Base-by-base conservation (phyloP, 2,329 filamentous ascomycete genomes). In the Neodidymelliopsis sp. region DNA sequence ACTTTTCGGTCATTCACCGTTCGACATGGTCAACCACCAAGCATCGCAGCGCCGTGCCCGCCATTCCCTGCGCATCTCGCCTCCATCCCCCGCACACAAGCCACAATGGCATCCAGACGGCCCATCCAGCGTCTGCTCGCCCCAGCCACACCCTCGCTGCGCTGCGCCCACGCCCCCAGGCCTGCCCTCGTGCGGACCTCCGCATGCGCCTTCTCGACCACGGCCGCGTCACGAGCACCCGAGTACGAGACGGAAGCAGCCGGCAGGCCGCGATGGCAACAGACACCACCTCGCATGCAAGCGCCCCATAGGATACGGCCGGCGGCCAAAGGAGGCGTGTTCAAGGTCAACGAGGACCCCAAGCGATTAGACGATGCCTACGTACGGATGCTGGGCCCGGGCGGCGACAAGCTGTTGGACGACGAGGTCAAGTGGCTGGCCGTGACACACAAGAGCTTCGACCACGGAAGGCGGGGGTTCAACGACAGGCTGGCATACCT, bases 381-480 rank as follows among this genome's bases (percentile, higher is more conserved):
- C 73, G 80, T 83, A 59, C 80, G 80, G 42, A 82, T 97, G 60
- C 76, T 97, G 45, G 93, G 92, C 5, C 79, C 79, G 35, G 85
- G 82, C 34, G 90, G 89, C 48, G 84, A 89, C 60, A 83, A 82
- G 62, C 72, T 94, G 71, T 79, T 99, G 49, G 86, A 88, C 2
- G 92, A 97, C 12, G 93, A 99, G 76, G 81, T 94, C 54, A 97
- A 97, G 77, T 99, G 94, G 94, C 79, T 97, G 66, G 92, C 92
- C 22, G 84, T 99, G 46, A 99, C 94, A 59, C 94, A 97, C 75
- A 97, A 97, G 83, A 97, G 91, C 75, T 97, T 96, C 69, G 93
- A 99, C 71, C 91, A 97, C 69, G 94, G 92, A 41, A 82, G 91
- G 67, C 87, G 92, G 79, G 93, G 93, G 1, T 96, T 93, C 77